These are phyloP conservation scores for Lizanozyma gosingica DNA, from an alignment of 1,139 yeast species.

Conservation along the genomic window DNA sequence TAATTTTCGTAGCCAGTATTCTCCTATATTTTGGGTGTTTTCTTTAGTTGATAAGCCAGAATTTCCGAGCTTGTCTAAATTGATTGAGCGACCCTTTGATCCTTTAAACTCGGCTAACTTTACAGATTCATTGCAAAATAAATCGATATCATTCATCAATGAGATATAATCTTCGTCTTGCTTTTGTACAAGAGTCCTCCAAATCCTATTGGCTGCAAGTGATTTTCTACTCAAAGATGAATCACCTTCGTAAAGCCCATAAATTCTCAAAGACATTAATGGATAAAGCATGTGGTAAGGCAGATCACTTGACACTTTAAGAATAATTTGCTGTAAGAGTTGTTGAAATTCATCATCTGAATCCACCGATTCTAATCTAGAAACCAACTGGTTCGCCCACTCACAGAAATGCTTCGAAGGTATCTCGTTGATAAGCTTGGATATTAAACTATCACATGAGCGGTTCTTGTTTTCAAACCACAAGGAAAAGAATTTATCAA, in stretches of 20 bases:
- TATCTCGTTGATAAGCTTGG: background rate
- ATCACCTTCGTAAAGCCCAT: constrained; percentile 27
- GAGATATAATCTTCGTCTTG: constrained; percentile 10
- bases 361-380: constrained; percentile 36
- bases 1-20: constrained; percentile 48
- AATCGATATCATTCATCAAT: constrained; percentile 33
- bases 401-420: constrained; percentile 12
- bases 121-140: constrained; percentile 43
- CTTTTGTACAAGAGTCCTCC: constrained; percentile 21
- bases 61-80: background rate
- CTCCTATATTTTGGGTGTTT: constrained; percentile 27
- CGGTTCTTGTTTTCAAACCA: constrained; percentile 54
- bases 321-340: constrained; percentile 41
- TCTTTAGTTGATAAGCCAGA: too few relatives aligned
- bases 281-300: constrained; percentile 76
- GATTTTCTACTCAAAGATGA: constrained; percentile 37
- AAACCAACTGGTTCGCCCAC: constrained; percentile 79
- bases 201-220: constrained; percentile 40
- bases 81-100: constrained; percentile 14
- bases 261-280: constrained; percentile 47
- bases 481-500: constrained; percentile 75
- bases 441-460: background rate
- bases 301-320: constrained; percentile 46
- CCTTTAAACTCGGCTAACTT: constrained; percentile 42
- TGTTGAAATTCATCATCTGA: constrained; percentile 50